Base-by-base conservation (phyloP, 208 protist genomes). In the Leishmania martiniquensis region DNA sequence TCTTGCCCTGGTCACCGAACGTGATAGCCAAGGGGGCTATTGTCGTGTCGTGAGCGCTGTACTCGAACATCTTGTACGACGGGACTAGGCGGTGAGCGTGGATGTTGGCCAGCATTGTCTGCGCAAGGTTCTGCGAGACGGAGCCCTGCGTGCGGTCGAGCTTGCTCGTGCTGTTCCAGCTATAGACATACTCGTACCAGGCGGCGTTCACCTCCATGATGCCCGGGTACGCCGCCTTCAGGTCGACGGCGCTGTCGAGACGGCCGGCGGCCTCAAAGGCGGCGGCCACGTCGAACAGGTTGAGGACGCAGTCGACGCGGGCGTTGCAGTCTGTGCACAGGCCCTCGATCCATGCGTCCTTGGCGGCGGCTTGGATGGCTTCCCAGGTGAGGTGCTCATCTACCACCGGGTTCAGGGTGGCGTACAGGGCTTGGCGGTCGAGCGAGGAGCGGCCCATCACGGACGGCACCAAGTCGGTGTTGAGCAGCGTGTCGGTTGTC, bases 21-120 rank as follows among this genome's bases (percentile, higher is more conserved):
- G 85, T 88, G 34, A 84, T 82, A 32, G 77, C 80, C 32, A 93
- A 82, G 51, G 89, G 85, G 15, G 67, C 67, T 44, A 95, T 65
- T 51, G 80, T 79, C 34, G 60, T 87, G 80, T 92, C 91, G 79
- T 95, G 85, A 20, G 87, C 80, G 78, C 88, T 92, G 86, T 90
- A 95, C 76, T 95, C 80, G 73, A 82, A 91, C 71, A 95, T 54
- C 72, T 84, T 86, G 79, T 87, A 86, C 45, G 82, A 84, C n/a
- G n/a, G n/a, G n/a, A n/a, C n/a, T n/a, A 71, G 66, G 51, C 70
- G 51, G 52, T 44, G 6, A 32, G 70, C 70, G 70, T 74, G 44
- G 34, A 89, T 86, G 76, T 87, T 89, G 54, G 69, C 55, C 39
- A 89, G 25, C 57, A 87, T 74, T 39, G 69, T 49, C 72, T 79